Percentiles rank a stretch among this genome's conserved stretches.
Evolutionary conservation across 352 stramenopile species (phyloP).

Genomic region (Globisporangium takayamanum): DNA sequence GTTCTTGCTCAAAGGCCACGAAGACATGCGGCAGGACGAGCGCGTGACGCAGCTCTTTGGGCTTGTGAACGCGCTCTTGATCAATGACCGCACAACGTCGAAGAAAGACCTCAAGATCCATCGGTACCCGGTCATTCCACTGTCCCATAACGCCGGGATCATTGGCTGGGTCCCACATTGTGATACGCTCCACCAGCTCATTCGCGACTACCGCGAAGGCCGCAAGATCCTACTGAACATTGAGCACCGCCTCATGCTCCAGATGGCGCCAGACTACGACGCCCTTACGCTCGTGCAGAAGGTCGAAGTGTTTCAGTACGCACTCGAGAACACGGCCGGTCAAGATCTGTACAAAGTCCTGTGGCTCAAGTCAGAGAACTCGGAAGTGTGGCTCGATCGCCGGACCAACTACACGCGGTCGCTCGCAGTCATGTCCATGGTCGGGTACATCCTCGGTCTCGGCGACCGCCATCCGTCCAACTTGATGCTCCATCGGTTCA

Average conservation of each 20-base stretch:
- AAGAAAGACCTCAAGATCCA: slow-evolving; percentile 98
- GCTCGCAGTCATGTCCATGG: slow-evolving; percentile 99
- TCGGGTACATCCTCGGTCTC: slow-evolving; percentile 97
- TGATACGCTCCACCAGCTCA: slow-evolving; percentile 97
- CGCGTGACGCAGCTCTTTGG: slow-evolving; percentile 99
- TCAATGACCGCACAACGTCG: slow-evolving; percentile 93
- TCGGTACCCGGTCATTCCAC: slow-evolving; percentile 95
- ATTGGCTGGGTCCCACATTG: slow-evolving; percentile 98
- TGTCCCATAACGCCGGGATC: slow-evolving; percentile 98
- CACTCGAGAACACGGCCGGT: slow-evolving; percentile 90
- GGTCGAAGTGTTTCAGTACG: slow-evolving; percentile 96
- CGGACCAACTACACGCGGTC: slow-evolving; percentile 96
- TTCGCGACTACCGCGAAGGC: slow-evolving; percentile 91
- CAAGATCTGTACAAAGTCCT: slow-evolving; percentile 97
- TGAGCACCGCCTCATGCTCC: slow-evolving; percentile 88
- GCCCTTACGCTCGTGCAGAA: slow-evolving; percentile 96
- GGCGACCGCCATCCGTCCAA: slow-evolving; percentile 99
- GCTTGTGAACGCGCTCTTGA: slow-evolving; percentile 98
- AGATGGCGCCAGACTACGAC: slow-evolving; percentile 94
- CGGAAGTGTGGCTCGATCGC: slow-evolving; percentile 97
- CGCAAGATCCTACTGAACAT: slow-evolving; percentile 92
- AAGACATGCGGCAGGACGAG: slow-evolving; percentile 99
- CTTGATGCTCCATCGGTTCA: slow-evolving; percentile 98
- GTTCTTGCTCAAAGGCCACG: slow-evolving; percentile 99
- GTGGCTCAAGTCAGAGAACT: slow-evolving; percentile 95